Percentiles rank a stretch among this genome's conserved stretches.
These are phyloP conservation scores for Paecilomyces sp. DNA, from an alignment of 2,329 filamentous ascomycete genomes.

Conservation along the genomic window DNA sequence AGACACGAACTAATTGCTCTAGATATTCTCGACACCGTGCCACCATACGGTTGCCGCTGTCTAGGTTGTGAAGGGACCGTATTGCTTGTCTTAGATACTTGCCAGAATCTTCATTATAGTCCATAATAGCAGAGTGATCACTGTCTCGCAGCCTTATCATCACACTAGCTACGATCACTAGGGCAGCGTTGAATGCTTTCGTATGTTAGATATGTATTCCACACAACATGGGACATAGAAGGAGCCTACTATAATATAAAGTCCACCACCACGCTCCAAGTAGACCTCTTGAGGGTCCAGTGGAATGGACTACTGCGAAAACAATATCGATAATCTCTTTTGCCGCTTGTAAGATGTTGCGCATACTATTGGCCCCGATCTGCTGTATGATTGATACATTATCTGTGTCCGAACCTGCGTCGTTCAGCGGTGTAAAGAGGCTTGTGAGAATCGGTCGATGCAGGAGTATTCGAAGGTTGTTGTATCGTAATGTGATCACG, in stretches of 20 bases:
- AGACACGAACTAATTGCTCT: no score
- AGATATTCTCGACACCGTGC: no score
- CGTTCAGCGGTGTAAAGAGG: constrained; percentile 21
- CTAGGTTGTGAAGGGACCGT: neutral
- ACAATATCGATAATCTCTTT: constrained; percentile 22
- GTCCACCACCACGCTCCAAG: constrained; percentile 26
- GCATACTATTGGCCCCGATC: constrained; percentile 24
- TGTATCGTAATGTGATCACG: constrained; percentile 37
- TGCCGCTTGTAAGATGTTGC: constrained; percentile 23
- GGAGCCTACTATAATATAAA: constrained; percentile 24
- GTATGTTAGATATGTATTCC: neutral
- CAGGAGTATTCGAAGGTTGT: constrained; percentile 34
- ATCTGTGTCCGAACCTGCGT: constrained; percentile 4
- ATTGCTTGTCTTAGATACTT: constrained; percentile 13
- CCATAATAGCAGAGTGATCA: constrained; percentile 1
- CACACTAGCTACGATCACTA: constrained; percentile 23
- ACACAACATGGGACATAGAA: neutral
- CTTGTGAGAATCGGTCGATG: constrained; percentile 35
- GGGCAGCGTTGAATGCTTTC: constrained; percentile 25
- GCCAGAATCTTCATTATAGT: constrained; percentile 5
- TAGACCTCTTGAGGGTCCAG: constrained; percentile 13
- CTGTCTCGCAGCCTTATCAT: constrained; percentile 9
- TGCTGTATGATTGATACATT: constrained; percentile 20
- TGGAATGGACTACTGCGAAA: constrained; percentile 9
- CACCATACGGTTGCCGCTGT: no score